Conservation (phyloP, 176 grass and related monocot genomes). For the Avena sativa region DNA sequence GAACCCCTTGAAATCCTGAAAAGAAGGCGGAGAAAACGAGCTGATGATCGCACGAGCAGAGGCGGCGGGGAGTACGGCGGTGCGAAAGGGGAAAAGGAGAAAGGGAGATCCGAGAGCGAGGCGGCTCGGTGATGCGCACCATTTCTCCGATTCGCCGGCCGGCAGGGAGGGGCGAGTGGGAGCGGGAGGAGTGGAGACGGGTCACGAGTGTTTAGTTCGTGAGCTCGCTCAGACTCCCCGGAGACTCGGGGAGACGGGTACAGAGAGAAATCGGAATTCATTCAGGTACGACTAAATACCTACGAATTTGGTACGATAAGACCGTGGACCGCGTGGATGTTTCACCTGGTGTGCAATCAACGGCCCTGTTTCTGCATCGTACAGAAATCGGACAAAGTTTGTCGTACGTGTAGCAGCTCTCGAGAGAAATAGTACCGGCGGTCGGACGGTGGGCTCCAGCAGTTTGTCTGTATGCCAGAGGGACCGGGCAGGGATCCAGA, state of each 20-base stretch:
- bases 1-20: slow-evolving; percentile 74
- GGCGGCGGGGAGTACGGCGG: background rate
- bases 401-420: too few relatives aligned
- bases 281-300: too few relatives aligned
- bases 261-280: background rate
- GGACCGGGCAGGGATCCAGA: slow-evolving; percentile 28
- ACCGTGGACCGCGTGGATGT: too few relatives aligned
- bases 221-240: slow-evolving; percentile 35
- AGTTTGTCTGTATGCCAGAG: slow-evolving; percentile 4
- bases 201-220: background rate
- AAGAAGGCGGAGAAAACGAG: background rate
- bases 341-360: too few relatives aligned
- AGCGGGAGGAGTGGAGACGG: slow-evolving; percentile 30
- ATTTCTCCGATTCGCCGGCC: slow-evolving; percentile 33
- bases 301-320: too few relatives aligned
- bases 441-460: background rate
- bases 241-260: background rate
- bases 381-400: too few relatives aligned
- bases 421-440: background rate
- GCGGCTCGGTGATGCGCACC: slow-evolving; percentile 23
- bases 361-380: too few relatives aligned
- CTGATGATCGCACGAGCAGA: background rate
- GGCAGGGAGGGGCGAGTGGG: background rate
- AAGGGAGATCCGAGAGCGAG: background rate
- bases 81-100: background rate